Conservation (phyloP, 306 rosid genomes). For the Argentina anserina region DNA sequence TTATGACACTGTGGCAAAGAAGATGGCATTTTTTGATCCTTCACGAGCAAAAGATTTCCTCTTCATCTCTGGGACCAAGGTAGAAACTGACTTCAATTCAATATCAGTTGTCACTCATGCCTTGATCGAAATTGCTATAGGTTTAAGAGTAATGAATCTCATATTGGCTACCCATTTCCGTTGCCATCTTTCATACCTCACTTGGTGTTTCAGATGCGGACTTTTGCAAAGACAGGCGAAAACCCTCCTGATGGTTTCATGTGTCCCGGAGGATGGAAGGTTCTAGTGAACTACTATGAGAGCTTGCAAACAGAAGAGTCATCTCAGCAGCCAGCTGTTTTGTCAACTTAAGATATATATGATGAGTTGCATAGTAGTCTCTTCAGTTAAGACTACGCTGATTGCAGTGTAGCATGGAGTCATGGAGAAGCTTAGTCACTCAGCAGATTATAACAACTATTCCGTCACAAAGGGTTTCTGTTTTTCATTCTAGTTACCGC, state of each 20-base stretch:
- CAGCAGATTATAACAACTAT: background rate
- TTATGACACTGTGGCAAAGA: slow-evolving; percentile 63
- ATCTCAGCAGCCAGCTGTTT: slow-evolving; percentile 51
- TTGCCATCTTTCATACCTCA: background rate
- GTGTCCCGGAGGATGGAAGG: slow-evolving; percentile 97
- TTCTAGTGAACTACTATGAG: slow-evolving; percentile 74
- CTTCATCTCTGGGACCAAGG: slow-evolving; percentile 98
- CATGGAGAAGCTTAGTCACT: background rate
- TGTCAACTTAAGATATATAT: slow-evolving; percentile 47
- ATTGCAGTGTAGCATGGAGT: background rate
- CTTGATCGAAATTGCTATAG: background rate
- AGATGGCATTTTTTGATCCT: slow-evolving; percentile 98
- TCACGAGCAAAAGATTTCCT: slow-evolving; percentile 78
- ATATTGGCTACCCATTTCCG: background rate
- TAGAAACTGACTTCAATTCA: slow-evolving; percentile 25
- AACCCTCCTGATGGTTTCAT: slow-evolving; percentile 93
- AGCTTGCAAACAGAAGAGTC: slow-evolving; percentile 74
- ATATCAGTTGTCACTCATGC: background rate
- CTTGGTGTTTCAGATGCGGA: slow-evolving; percentile 60
- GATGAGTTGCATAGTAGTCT: background rate
- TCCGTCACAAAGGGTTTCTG: background rate
- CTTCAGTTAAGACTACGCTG: background rate
- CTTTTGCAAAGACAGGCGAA: slow-evolving; percentile 81
- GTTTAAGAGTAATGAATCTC: background rate
- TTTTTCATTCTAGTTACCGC: background rate